Conservation (phyloP, 129 eudicot genomes). For the Lactuca sativa region DNA sequence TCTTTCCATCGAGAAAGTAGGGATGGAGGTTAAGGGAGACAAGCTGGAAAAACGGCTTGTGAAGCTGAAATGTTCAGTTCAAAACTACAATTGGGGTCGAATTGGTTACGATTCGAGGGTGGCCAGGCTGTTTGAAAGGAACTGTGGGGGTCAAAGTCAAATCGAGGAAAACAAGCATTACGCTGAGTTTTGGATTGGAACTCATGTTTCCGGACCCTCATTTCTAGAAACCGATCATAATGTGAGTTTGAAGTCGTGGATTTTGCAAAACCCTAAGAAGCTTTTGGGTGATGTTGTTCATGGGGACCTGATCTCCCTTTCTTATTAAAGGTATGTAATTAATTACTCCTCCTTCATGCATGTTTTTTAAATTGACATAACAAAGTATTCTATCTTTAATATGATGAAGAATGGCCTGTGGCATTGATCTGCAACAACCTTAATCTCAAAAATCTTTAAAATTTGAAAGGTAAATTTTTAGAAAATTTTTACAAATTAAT, state of each 20-base stretch:
- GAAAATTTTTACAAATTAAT: background rate
- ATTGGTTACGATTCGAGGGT: no score
- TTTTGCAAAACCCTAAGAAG: conserved; percentile 58
- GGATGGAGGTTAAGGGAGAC: no score
- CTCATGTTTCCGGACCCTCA: conserved; percentile 86
- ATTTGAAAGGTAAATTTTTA: background rate
- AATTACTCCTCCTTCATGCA: background rate
- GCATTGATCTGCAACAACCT: conserved; percentile 12
- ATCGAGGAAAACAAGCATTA: conserved; percentile 51
- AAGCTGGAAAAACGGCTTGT: no score
- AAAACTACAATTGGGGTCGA: no score
- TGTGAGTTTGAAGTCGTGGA: conserved; percentile 65
- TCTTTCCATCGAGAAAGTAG: no score
- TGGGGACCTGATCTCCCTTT: conserved; percentile 89
- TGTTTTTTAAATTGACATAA: background rate
- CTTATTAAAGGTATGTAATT: conserved; percentile 62
- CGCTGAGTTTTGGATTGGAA: conserved; percentile 98
- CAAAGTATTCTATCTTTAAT: background rate
- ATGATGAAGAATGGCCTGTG: background rate
- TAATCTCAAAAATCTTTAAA: background rate
- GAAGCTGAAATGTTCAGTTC: no score
- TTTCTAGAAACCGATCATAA: conserved; percentile 15
- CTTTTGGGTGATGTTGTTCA: conserved; percentile 74
- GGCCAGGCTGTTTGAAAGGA: no score
- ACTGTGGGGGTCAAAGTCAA: background rate